Percentiles rank a stretch among this genome's conserved stretches.
These are phyloP conservation scores for Boletus pseudopeckii DNA, from an alignment of 768 basidiomycete genomes.

Conservation along the genomic window DNA sequence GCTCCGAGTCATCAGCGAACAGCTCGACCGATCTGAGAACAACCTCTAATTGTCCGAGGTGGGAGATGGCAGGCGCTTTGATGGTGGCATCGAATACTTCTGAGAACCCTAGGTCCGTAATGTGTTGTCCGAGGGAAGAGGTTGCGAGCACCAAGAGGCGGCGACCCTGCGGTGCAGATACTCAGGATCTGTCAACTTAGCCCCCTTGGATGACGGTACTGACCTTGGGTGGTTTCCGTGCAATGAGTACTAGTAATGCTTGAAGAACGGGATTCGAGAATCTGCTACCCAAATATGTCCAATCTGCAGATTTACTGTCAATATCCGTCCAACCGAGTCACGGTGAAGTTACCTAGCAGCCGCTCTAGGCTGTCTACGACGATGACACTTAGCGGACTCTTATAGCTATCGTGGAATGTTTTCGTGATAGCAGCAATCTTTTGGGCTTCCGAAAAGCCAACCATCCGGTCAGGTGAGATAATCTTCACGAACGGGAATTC, in stretches of 20 bases:
- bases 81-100: slow-evolving; percentile 88
- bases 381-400: slow-evolving; percentile 93
- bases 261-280: slow-evolving; percentile 96
- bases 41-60: slow-evolving; percentile 65
- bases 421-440: slow-evolving; percentile 91
- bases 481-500: slow-evolving; percentile 97
- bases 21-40: slow-evolving; percentile 79
- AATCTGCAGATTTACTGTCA: slow-evolving; percentile 53
- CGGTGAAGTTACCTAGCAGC: slow-evolving; percentile 63
- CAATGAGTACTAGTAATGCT: slow-evolving; percentile 82
- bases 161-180: slow-evolving; percentile 58
- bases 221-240: slow-evolving; percentile 90
- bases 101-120: slow-evolving; percentile 84
- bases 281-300: slow-evolving; percentile 94
- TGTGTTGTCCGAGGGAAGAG: slow-evolving; percentile 80
- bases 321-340: background rate
- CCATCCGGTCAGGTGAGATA: slow-evolving; percentile 94
- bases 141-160: slow-evolving; percentile 91
- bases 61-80: slow-evolving; percentile 76
- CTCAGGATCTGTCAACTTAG: slow-evolving; percentile 5
- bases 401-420: slow-evolving; percentile 92
- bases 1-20: slow-evolving; percentile 55
- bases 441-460: slow-evolving; percentile 89
- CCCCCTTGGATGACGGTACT: slow-evolving; percentile 7
- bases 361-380: slow-evolving; percentile 95